Evolutionary conservation across 257 asterid species (phyloP).

Genomic region (Petunia secreta): DNA sequence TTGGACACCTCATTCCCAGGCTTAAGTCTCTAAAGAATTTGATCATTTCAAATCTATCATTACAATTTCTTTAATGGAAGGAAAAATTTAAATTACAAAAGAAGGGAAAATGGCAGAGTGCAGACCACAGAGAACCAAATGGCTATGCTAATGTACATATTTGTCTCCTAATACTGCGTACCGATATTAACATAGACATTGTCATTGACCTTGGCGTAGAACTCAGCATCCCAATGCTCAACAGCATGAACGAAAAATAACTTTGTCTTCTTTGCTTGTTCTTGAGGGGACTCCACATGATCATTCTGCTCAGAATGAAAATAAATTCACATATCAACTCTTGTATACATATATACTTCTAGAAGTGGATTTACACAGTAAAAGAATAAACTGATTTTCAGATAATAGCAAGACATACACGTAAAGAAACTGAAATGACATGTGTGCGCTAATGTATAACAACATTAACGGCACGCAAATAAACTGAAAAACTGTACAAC

Average conservation of each 20-base stretch:
- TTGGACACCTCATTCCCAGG: background rate
- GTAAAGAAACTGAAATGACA: background rate
- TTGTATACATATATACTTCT: background rate
- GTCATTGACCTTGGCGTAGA: slow-evolving; percentile 78
- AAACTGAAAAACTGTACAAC: too few species aligned
- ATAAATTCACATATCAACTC: slow-evolving; percentile 8
- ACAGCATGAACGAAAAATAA: slow-evolving; percentile 72
- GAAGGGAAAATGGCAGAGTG: background rate
- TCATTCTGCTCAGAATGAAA: slow-evolving; percentile 57
- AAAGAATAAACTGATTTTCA: background rate
- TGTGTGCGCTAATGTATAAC: background rate
- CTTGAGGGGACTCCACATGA: slow-evolving; percentile 64
- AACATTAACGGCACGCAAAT: background rate
- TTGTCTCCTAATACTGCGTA: slow-evolving; percentile 34
- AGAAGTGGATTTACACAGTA: background rate
- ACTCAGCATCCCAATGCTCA: slow-evolving; percentile 89
- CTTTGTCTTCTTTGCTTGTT: slow-evolving; percentile 66
- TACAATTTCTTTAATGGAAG: background rate
- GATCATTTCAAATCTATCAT: background rate
- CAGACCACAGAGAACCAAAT: background rate
- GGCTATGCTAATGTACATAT: background rate
- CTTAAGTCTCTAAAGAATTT: background rate
- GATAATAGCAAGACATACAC: background rate
- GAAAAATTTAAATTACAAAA: background rate
- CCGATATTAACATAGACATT: slow-evolving; percentile 85